Conservation (phyloP, 371 early-diverging fungal genomes). For the Mortierella sp. region DNA sequence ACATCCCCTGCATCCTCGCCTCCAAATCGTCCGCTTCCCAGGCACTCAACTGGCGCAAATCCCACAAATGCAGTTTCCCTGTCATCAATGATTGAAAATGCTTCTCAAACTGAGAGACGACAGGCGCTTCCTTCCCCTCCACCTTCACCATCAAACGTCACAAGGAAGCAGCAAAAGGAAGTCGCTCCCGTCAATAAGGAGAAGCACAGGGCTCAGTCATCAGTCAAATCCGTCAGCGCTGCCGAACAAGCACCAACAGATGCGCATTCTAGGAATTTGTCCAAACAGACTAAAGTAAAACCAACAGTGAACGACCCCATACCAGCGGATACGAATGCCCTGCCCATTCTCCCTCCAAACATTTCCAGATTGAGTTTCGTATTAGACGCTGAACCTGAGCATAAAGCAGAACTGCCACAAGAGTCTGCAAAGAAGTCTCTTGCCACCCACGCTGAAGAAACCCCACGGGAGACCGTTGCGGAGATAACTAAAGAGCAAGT, state of each 20-base stretch:
- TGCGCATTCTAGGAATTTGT: neutral
- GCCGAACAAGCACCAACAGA: neutral
- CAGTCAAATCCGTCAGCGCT: neutral
- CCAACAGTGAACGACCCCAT: neutral
- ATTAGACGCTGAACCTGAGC: slow-evolving; percentile 4
- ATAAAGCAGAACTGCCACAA: neutral
- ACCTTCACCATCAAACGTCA: slow-evolving; percentile 20
- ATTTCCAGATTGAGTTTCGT: slow-evolving; percentile 16
- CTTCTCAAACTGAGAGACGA: neutral
- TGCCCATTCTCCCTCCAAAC: slow-evolving; percentile 14
- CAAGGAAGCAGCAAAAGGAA: neutral
- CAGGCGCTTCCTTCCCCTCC: slow-evolving; percentile 38
- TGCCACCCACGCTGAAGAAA: neutral
- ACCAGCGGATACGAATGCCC: neutral
- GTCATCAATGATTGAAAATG: neutral
- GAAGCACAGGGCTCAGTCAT: neutral
- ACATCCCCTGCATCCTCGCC: slow-evolving; percentile 27
- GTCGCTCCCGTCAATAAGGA: neutral
- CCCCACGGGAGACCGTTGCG: slow-evolving; percentile 23
- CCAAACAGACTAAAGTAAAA: neutral
- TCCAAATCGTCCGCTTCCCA: slow-evolving; percentile 3
- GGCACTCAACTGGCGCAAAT: neutral
- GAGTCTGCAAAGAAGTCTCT: neutral
- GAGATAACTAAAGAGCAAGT: slow-evolving; percentile 8
- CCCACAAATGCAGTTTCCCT: neutral